Conservation (phyloP, 768 basidiomycete species). For the Galerina marginata region DNA sequence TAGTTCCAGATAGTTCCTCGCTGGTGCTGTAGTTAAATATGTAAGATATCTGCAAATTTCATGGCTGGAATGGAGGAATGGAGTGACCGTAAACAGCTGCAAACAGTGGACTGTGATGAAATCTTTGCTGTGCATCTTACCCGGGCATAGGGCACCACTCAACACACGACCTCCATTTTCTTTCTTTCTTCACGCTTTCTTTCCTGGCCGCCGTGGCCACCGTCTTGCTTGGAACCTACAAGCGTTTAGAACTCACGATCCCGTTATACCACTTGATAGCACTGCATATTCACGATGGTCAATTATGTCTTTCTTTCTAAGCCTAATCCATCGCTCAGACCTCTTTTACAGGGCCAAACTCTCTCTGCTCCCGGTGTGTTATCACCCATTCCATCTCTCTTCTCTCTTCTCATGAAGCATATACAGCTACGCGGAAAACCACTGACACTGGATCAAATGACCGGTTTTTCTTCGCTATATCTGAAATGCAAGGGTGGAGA, state of each 20-base stretch:
- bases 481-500: constrained; percentile 99
- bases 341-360: constrained; percentile 74
- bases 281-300: constrained; percentile 37
- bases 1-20: not conserved
- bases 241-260: constrained; percentile 2
- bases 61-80: constrained; percentile 15
- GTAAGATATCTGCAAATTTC: not conserved
- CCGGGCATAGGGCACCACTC: constrained; percentile 23
- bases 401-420: constrained; percentile 12
- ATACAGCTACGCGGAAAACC: constrained; percentile 80
- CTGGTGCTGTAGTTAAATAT: constrained; percentile 1
- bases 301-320: constrained; percentile 19
- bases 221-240: not conserved
- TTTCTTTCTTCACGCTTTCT: constrained; percentile 24
- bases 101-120: constrained; percentile 32
- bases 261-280: constrained; percentile 8
- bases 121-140: constrained; percentile 30
- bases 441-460: constrained; percentile 75
- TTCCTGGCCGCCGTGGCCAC: constrained; percentile 17
- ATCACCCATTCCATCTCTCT: constrained; percentile 1
- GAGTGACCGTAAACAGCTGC: constrained; percentile 29
- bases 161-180: constrained; percentile 43
- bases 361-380: constrained; percentile 76
- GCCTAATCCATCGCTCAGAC: constrained; percentile 18
- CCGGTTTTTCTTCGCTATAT: constrained; percentile 75